Base-by-base conservation (phyloP, 192 early-diverging fungal species). In the Umbelopsis ramanniana region DNA sequence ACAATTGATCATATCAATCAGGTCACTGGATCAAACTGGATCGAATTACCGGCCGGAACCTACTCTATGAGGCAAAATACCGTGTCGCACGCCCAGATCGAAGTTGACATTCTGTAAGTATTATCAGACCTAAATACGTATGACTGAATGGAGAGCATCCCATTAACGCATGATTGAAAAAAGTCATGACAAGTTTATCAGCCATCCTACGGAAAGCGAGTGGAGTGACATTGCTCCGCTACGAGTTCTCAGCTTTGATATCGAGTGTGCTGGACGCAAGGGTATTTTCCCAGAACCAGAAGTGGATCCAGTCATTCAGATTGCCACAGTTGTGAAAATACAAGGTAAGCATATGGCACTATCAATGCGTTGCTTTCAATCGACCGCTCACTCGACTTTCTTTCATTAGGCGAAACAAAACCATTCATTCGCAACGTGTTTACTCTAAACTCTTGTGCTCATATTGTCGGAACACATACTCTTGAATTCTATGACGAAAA, bases 391-490 rank as follows among this genome's bases (percentile, higher is more conserved):
- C 4, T 47, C 14, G 5, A 3, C 45, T 19, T 40, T 23, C 15
- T 53, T 19, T 47, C 24, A 33, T 46, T 70, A 89, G 94, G 95
- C 21, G 89, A 97, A 72, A 85, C 78, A 38, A 89, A 89, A 72
- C 96, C 97, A 22, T 97, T 96, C 68, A 92, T 99, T 54, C 84
- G 93, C 54, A 98, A 98, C 69, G 93, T 99, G 0, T 93, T 99
- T 55, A 97, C 96, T 19, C 84, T 99, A 15, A 92, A 97, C 29
- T 85, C 87, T 0, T 98, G 96, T 73, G 93, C 96, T 4, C 91
- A 92, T 53, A 99, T 99, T 74, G 91, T 93, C 10, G 97, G 96
- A 15, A 89, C 93, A 0, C 93, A 98, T 72, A 87, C 91, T 0
- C 82, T 94, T 74, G 91, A 87, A 63, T 97, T 92, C 76, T 86